Conservation (phyloP, 257 asterid genomes). For the Nicotiana paniculata region DNA sequence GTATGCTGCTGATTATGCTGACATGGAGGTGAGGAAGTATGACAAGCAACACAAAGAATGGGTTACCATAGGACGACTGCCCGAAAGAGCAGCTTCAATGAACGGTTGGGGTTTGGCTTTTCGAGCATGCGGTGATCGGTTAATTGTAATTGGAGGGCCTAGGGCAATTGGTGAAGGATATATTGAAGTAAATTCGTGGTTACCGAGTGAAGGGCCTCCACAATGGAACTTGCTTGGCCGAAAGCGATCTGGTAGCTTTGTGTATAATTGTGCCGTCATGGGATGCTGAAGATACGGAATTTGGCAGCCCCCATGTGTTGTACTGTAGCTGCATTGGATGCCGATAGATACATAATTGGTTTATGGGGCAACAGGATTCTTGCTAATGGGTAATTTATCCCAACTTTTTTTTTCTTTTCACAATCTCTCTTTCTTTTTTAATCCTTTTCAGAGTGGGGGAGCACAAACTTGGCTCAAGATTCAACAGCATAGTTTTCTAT, state of each 20-base stretch:
- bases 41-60: constrained; percentile 38
- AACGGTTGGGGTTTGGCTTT: constrained; percentile 63
- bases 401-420: constrained; percentile 25
- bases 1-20: constrained; percentile 85
- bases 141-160: constrained; percentile 81
- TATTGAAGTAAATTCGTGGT: constrained; percentile 50
- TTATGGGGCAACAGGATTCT: constrained; percentile 46
- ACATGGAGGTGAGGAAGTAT: constrained; percentile 65
- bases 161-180: constrained; percentile 39
- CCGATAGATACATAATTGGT: constrained; percentile 31
- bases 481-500: constrained; percentile 38
- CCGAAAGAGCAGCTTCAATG: constrained; percentile 72
- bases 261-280: constrained; percentile 98
- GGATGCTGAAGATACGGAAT: constrained; percentile 61
- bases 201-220: constrained; percentile 43
- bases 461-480: constrained; percentile 55
- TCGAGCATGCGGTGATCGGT: constrained; percentile 41
- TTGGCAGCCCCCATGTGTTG: constrained; percentile 17
- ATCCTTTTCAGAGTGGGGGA: constrained; percentile 28
- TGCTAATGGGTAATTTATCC: constrained; percentile 64
- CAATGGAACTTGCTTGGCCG: constrained; percentile 65
- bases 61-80: constrained; percentile 62
- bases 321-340: constrained; percentile 19
- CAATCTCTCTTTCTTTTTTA: constrained; percentile 15
- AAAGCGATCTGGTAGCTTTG: constrained; percentile 77